Percentiles rank a stretch among this genome's conserved stretches.
Evolutionary conservation across 2,329 filamentous ascomycete species (phyloP).

Genomic region (Colletotrichum melonis): DNA sequence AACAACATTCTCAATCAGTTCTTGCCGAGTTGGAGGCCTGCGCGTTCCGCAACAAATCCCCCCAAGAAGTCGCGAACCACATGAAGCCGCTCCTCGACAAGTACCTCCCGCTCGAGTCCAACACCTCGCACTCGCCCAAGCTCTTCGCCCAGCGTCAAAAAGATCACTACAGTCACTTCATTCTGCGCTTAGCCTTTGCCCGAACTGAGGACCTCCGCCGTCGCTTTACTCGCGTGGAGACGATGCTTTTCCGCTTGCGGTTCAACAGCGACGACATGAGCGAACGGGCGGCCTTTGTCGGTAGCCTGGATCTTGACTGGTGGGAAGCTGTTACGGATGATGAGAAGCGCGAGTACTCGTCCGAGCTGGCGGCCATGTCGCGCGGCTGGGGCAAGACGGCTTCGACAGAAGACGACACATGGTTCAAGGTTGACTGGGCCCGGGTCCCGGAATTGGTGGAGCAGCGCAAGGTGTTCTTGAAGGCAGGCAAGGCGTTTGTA

Average conservation of each 20-base stretch:
- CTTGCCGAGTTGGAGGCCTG: slow-evolving; percentile 92
- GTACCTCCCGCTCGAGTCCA: slow-evolving; percentile 83
- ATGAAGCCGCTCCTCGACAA: slow-evolving; percentile 91
- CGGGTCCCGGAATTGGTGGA: slow-evolving; percentile 92
- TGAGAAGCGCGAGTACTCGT: slow-evolving; percentile 75
- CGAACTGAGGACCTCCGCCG: slow-evolving; percentile 90
- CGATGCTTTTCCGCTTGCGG: slow-evolving; percentile 86
- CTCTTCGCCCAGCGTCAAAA: slow-evolving; percentile 84
- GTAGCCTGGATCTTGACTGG: slow-evolving; percentile 84
- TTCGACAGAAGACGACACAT: slow-evolving; percentile 79
- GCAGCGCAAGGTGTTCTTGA: slow-evolving; percentile 79
- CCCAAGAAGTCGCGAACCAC: slow-evolving; percentile 83
- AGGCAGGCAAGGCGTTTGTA: slow-evolving; percentile 88
- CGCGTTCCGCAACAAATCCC: slow-evolving; percentile 90
- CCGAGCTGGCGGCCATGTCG: slow-evolving; percentile 67
- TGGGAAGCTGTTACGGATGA: slow-evolving; percentile 86
- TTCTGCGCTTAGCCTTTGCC: slow-evolving; percentile 91
- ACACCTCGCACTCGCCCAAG: slow-evolving; percentile 70
- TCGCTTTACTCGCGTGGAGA: slow-evolving; percentile 88
- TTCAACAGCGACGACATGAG: slow-evolving; percentile 80
- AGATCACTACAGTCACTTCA: slow-evolving; percentile 98
- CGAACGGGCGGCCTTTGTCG: slow-evolving; percentile 82
- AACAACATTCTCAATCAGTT: slow-evolving; percentile 58
- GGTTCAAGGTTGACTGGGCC: slow-evolving; percentile 98
- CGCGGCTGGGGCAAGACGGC: slow-evolving; percentile 52